Evolutionary conservation across 2,329 filamentous ascomycete genomes (phyloP).

Genomic region (Amauroascus verrucosus): DNA sequence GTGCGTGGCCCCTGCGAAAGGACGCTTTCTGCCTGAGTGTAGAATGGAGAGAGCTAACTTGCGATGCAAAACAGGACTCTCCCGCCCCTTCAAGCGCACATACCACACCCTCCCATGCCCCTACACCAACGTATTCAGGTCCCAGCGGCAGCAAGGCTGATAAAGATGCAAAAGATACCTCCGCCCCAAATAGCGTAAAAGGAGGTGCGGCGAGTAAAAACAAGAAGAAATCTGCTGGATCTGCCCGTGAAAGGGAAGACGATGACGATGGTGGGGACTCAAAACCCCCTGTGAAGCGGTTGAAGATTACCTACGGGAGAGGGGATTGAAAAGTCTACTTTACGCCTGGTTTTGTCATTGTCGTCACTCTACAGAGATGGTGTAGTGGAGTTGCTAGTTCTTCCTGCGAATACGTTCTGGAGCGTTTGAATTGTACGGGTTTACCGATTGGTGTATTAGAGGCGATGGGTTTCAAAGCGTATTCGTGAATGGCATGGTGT

Average conservation of each 20-base stretch:
- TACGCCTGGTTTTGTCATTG: neutral
- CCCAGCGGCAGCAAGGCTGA: conserved; percentile 19
- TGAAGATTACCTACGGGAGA: conserved; percentile 39
- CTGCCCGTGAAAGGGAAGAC: conserved; percentile 23
- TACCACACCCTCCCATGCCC: conserved; percentile 39
- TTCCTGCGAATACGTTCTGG: neutral
- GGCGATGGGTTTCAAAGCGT: neutral
- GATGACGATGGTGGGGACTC: conserved; percentile 25
- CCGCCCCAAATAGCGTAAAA: conserved; percentile 26
- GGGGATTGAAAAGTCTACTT: conserved; percentile 19
- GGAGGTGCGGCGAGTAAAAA: conserved; percentile 17
- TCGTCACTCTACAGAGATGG: too few species aligned
- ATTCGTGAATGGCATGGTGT: neutral
- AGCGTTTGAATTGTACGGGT: neutral
- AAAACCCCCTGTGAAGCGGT: conserved; percentile 34
- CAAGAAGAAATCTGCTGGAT: conserved; percentile 36
- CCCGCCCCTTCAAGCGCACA: conserved; percentile 36
- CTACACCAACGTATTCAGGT: conserved; percentile 35
- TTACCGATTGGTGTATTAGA: neutral
- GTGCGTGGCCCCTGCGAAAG: too few species aligned
- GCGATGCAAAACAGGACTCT: conserved; percentile 30
- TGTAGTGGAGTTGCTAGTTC: neutral
- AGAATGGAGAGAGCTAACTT: neutral
- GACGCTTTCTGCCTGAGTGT: too few species aligned
- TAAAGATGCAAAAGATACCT: conserved; percentile 17